Percentiles rank a stretch among this genome's conserved stretches.
phyloP scores from a whole-genome alignment of 2,329 filamentous ascomycete species.

The Venturia asperata region DNA sequence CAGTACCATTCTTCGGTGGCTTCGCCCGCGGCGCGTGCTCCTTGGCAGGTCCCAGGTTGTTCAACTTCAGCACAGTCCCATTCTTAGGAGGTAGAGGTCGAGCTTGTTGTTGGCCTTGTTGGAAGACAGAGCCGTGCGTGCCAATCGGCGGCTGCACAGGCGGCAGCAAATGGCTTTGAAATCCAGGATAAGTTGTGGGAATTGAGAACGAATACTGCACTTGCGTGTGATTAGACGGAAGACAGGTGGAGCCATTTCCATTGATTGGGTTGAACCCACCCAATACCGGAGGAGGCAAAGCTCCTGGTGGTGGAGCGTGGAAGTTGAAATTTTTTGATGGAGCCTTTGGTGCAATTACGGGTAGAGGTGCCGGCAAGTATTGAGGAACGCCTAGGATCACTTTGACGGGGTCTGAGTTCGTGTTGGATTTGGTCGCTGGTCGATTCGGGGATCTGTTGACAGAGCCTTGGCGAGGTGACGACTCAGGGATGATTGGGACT shows the following conservation, averaged over 20 bases:
- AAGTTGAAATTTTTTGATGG: neutral
- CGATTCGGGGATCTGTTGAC: neutral
- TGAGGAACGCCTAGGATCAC: neutral
- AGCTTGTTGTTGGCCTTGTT: neutral
- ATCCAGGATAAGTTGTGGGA: neutral
- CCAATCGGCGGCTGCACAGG: neutral
- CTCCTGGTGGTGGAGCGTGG: neutral
- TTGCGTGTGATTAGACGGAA: neutral
- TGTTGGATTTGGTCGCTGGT: neutral
- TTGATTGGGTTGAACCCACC: neutral
- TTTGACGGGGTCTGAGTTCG: neutral
- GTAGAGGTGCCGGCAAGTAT: neutral
- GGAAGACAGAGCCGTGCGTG: neutral
- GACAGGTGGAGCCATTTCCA: neutral
- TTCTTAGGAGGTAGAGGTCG: neutral
- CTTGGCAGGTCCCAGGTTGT: neutral
- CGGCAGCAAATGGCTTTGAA: neutral
- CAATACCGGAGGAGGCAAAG: neutral
- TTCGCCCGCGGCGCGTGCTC: neutral
- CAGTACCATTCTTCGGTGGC: constrained; percentile 1
- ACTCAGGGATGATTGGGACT: neutral
- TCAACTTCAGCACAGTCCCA: neutral
- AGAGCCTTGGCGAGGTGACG: neutral
- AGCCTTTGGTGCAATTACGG: neutral
- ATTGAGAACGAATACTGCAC: neutral